Evolutionary conservation across 2,329 filamentous ascomycete species (phyloP).

Genomic region (Talaromyces marneffei): DNA sequence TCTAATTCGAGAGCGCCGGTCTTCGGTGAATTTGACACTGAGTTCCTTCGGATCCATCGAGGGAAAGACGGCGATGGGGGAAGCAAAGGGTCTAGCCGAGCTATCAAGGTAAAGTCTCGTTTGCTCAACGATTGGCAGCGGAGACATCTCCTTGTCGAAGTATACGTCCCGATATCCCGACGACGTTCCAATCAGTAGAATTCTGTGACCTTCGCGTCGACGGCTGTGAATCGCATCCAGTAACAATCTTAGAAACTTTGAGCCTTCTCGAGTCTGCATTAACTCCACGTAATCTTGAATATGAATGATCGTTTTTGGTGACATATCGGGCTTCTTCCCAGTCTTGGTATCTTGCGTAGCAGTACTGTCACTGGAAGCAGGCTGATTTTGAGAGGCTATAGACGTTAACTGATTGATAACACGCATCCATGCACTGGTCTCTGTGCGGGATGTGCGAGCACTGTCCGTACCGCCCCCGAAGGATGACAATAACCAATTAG

Average conservation of each 20-base stretch:
- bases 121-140: slow-evolving; percentile 36
- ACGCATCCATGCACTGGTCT: slow-evolving; percentile 22
- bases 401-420: slow-evolving; percentile 33
- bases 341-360: slow-evolving; percentile 13
- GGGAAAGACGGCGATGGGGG: slow-evolving; percentile 52
- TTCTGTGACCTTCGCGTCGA: slow-evolving; percentile 63
- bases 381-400: slow-evolving; percentile 17
- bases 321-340: slow-evolving; percentile 16
- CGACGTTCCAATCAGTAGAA: slow-evolving; percentile 77
- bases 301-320: slow-evolving; percentile 61
- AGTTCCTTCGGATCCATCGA: slow-evolving; percentile 35
- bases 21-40: slow-evolving; percentile 42
- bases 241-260: slow-evolving; percentile 63
- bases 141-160: not conserved
- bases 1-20: slow-evolving; percentile 44
- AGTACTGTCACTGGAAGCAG: slow-evolving; percentile 13
- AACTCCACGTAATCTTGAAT: slow-evolving; percentile 78
- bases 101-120: slow-evolving; percentile 45
- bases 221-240: slow-evolving; percentile 65
- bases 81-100: slow-evolving; percentile 43
- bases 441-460: slow-evolving; percentile 5
- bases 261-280: slow-evolving; percentile 61
- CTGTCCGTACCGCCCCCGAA: slow-evolving; percentile 23
- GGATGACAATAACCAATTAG: slow-evolving; percentile 28
- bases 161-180: slow-evolving; percentile 34